These are phyloP conservation scores for Backusella sp. DNA, from an alignment of 192 early-diverging fungal genomes.

Conservation along the genomic window DNA sequence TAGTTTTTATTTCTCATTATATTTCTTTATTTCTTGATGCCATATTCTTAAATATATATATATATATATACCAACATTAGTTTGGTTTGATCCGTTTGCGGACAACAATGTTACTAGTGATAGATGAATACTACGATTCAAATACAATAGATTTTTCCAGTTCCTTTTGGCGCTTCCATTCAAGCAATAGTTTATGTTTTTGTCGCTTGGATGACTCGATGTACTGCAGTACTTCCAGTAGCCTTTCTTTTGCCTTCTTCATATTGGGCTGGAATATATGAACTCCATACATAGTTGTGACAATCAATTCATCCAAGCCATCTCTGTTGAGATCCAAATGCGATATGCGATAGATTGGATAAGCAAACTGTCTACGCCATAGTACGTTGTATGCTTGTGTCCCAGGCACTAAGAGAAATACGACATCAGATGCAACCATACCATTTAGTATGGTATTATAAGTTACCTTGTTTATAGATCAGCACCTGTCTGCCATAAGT, in stretches of 20 bases:
- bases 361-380: conserved; percentile 51
- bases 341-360: conserved; percentile 52
- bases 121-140: conserved; percentile 12
- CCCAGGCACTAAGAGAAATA: conserved; percentile 9
- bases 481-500: conserved; percentile 60
- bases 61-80: no score
- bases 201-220: conserved; percentile 42
- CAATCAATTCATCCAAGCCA: conserved; percentile 52
- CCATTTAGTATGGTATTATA: neutral
- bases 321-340: conserved; percentile 54
- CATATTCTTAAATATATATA: no score
- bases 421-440: neutral
- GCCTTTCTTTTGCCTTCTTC: conserved; percentile 36
- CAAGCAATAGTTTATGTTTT: conserved; percentile 27
- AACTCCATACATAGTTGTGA: conserved; percentile 52
- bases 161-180: conserved; percentile 31
- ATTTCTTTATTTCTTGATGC: no score
- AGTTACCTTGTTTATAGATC: conserved; percentile 50
- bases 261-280: conserved; percentile 52
- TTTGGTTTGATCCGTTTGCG: no score
- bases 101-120: no score
- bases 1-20: no score
- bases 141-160: conserved; percentile 35
- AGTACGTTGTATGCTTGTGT: conserved; percentile 40
- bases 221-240: conserved; percentile 41